phyloP scores from a whole-genome alignment of 495 filamentous ascomycete genomes.

The Corynascus novoguineensis region DNA sequence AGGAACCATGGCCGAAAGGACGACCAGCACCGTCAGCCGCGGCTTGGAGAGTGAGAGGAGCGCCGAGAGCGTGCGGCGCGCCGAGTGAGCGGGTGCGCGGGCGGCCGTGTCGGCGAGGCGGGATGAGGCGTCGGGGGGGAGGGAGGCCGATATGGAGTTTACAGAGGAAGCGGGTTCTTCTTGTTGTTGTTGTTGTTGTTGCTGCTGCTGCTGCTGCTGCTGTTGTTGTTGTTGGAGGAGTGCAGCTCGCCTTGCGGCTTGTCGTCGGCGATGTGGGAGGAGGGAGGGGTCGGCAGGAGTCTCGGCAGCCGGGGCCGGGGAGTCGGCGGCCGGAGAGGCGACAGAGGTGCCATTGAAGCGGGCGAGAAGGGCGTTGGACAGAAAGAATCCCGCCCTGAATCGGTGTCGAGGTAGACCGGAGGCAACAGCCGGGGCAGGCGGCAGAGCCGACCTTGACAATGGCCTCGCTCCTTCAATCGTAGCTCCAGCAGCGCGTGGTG shows the following conservation, averaged over 20 bases:
- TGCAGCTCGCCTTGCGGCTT: slow-evolving; percentile 31
- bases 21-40: slow-evolving; percentile 83
- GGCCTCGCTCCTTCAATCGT: slow-evolving; percentile 10
- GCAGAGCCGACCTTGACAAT: slow-evolving; percentile 25
- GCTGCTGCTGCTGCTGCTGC: slow-evolving; percentile 1
- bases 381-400: slow-evolving; percentile 37
- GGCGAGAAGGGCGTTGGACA: slow-evolving; percentile 35
- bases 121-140: slow-evolving; percentile 81
- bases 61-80: slow-evolving; percentile 72
- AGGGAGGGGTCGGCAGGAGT: slow-evolving; percentile 14
- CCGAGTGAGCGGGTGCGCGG: slow-evolving; percentile 57
- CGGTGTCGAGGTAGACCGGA: slow-evolving; percentile 19
- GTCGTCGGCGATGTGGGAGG: slow-evolving; percentile 41
- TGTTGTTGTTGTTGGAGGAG: slow-evolving; percentile 3
- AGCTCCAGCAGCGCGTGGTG: too few species aligned
- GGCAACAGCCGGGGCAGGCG: slow-evolving; percentile 11
- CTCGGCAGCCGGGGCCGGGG: slow-evolving; percentile 2
- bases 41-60: slow-evolving; percentile 92
- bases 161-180: slow-evolving; percentile 3
- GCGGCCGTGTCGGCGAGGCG: slow-evolving; percentile 68
- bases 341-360: slow-evolving; percentile 24
- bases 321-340: slow-evolving; percentile 12
- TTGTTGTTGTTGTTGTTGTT: neutral
- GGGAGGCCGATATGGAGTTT: slow-evolving; percentile 22
- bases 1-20: slow-evolving; percentile 83